phyloP scores from a whole-genome alignment of 192 early-diverging fungal genomes.

The Coemansia sp. region DNA sequence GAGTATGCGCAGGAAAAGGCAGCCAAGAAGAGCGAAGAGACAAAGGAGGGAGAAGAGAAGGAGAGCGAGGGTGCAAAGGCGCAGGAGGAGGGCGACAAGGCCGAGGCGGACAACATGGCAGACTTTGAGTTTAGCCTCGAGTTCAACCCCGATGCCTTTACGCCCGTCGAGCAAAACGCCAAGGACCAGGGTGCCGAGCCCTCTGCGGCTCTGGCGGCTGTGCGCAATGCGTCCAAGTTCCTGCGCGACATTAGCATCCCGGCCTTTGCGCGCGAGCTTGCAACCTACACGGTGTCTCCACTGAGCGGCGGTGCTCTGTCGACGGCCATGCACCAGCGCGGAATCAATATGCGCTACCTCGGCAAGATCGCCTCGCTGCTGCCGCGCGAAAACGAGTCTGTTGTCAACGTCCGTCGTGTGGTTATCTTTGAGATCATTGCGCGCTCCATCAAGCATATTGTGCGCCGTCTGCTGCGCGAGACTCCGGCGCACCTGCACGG shows the following conservation, averaged over 20 bases:
- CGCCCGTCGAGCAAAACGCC: slow-evolving; percentile 42
- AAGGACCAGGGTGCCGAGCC: slow-evolving; percentile 16
- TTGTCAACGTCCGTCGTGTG: slow-evolving; percentile 51
- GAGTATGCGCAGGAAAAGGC: slow-evolving; percentile 39
- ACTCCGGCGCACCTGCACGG: slow-evolving; percentile 58
- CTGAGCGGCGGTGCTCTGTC: slow-evolving; percentile 73
- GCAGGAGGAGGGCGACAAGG: not conserved
- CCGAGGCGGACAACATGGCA: slow-evolving; percentile 24
- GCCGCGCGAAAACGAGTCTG: slow-evolving; percentile 31
- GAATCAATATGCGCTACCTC: slow-evolving; percentile 97
- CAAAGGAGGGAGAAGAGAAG: slow-evolving; percentile 4
- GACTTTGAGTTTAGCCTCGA: slow-evolving; percentile 53
- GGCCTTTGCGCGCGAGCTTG: slow-evolving; percentile 56
- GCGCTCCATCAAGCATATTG: slow-evolving; percentile 80
- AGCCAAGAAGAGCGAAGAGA: slow-evolving; percentile 21
- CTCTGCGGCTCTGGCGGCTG: slow-evolving; percentile 55
- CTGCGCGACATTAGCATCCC: slow-evolving; percentile 65
- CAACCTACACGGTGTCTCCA: slow-evolving; percentile 69
- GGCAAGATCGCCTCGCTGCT: slow-evolving; percentile 69
- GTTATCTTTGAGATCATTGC: slow-evolving; percentile 84
- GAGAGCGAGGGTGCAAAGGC: slow-evolving; percentile 10
- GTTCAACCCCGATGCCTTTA: slow-evolving; percentile 61
- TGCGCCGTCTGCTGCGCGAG: slow-evolving; percentile 62
- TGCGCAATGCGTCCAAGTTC: slow-evolving; percentile 76
- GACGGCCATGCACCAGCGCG: slow-evolving; percentile 82